A percentile compares a stretch with the other conserved stretches of the same genome.
phyloP scores from a whole-genome alignment of 2,329 filamentous ascomycete genomes.

The Scedosporium dehoogii region DNA sequence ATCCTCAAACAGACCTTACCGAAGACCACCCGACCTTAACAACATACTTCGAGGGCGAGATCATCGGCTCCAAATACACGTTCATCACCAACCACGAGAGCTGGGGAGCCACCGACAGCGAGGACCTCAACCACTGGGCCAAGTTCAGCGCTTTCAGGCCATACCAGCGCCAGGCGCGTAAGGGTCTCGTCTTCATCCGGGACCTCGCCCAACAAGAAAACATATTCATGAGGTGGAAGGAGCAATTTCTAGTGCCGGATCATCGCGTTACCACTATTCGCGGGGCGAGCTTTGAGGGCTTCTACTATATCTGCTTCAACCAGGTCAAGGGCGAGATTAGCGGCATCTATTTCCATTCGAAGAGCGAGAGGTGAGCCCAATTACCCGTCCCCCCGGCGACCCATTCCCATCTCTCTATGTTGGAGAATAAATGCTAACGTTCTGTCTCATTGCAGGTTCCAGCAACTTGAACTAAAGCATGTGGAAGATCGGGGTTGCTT shows the following conservation, averaged over 20 bases:
- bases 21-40: slow-evolving; percentile 95
- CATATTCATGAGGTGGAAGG: slow-evolving; percentile 99
- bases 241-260: slow-evolving; percentile 93
- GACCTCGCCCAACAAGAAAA: slow-evolving; percentile 74
- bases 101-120: slow-evolving; percentile 89
- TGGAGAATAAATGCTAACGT: background rate
- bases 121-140: slow-evolving; percentile 86
- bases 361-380: slow-evolving; percentile 78
- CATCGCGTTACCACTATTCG: slow-evolving; percentile 84
- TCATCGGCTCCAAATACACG: slow-evolving; percentile 90
- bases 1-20: slow-evolving; percentile 58
- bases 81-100: slow-evolving; percentile 81
- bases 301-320: slow-evolving; percentile 99
- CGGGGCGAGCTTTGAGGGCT: slow-evolving; percentile 94
- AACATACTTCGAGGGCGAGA: slow-evolving; percentile 96
- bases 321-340: slow-evolving; percentile 77
- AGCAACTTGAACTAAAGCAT: slow-evolving; percentile 85
- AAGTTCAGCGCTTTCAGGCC: slow-evolving; percentile 82
- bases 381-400: background rate
- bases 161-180: slow-evolving; percentile 49
- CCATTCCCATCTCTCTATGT: background rate
- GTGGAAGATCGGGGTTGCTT: slow-evolving; percentile 77
- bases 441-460: slow-evolving; percentile 50
- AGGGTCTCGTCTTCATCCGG: slow-evolving; percentile 44
- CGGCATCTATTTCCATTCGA: slow-evolving; percentile 95